Evolutionary conservation across 805 yeast species (phyloP), one percentile per base, ranked within the genome.

Genomic region (Hanseniaspora lachancei): DNA sequence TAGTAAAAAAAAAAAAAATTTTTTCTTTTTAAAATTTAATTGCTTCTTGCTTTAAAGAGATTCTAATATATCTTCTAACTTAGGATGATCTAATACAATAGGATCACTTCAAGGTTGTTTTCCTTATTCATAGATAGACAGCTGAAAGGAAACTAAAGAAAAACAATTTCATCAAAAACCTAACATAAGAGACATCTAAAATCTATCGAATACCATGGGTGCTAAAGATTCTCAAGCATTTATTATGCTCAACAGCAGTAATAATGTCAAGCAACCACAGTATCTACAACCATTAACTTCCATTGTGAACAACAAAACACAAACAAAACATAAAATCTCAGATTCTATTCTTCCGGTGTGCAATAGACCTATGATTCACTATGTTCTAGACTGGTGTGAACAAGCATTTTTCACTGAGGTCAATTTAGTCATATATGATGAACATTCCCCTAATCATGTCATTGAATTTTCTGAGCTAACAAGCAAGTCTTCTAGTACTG

Each of bases 311-410:
- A 74, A 73, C 39, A 72, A 82, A 50, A 57, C 59, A 9, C 76
- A 79, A 16, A 73, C 84, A 2, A 89, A 93, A 18, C 34, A 55
- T 12, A 42, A 20, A 23, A 66, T 77, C 7, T 78, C 95, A 9
- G 93, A 93, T 71, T 95, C 97, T 0, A 72, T 89, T 49, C 69
- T 95, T 46, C 97, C 97, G 2, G 74, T 93, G 38, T 97, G 93
- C 8, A 89, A 89, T 67, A 78, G 78, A 63, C 95, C 96, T 15
- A 82, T 93, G 88, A 72, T 93, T 44, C 83, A 82, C 63, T 85
- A 87, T 65, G 95, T 85, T 2, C 73, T 93, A 38, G 89, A 85
- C 62, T 93, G 97, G 97, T 89, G 97, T 73, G 89, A 82, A 63
- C 75, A 77, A 64, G 96, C 95, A 2, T 82, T 82, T 58, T 89